Base-by-base conservation (phyloP, 1,139 yeast genomes). In the Suhomyces choctaworum region DNA sequence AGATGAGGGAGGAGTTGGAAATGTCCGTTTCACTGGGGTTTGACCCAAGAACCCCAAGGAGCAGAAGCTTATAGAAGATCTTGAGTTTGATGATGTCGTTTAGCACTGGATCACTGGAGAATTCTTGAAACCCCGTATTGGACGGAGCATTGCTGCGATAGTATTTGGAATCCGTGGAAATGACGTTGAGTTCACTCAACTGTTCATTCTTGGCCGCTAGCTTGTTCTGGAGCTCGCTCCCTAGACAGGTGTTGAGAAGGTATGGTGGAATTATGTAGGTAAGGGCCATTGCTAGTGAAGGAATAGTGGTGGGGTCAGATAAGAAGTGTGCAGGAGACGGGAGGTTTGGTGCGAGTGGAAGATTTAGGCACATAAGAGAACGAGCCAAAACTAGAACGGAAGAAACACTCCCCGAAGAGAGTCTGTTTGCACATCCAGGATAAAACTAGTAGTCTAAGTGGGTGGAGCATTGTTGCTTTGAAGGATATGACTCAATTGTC, bases 241-340 rank as follows among this genome's bases (percentile, higher is more conserved):
- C 76, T 15, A 58, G 47, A 30, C 66, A 56, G 3, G 75, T 62
- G 31, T 65, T 53, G 20, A 70, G 62, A 26, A 70, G 51, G 44
- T 70, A 70, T 3, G 76, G 76, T 2, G 76, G 76, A 22, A 70
- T 65, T 14, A 66, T 55, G 45, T 68, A 66, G 20, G 40, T 34
- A 12, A 37, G 35, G 16, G 35, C 25, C 35, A 40, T 34, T 16
- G 34, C 19, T 16, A n/a, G 25, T 27, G 15, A 16, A 19, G 8
- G 20, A 17, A 17, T 17, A 17, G 20, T 16, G 29, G 36, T 25
- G 22, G 30, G 12, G n/a, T 10, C 5, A n/a, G 33, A 24, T 24
- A 25, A 21, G 17, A 29, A 9, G 15, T 28, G 25, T 28, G 31
- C 31, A 29, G 32, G 32, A 15, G 9, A 15, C 13, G 27, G 27